Percentiles rank a stretch among this genome's conserved stretches.
These are phyloP conservation scores for Medicago ruthenica DNA, from an alignment of 306 rosid species.

Conservation along the genomic window DNA sequence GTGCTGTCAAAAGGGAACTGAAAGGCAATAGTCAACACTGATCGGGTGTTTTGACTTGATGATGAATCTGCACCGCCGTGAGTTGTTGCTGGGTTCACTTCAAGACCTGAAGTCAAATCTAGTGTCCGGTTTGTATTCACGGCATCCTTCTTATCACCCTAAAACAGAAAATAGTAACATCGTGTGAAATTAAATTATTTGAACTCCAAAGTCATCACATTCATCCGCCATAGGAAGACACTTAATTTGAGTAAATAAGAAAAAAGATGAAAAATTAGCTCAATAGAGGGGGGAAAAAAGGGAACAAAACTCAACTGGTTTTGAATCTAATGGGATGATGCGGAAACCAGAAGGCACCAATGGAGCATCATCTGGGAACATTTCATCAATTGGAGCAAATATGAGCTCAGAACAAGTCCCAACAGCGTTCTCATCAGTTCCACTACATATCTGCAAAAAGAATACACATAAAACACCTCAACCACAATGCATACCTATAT, in stretches of 20 bases:
- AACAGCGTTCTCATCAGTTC: slow-evolving; percentile 84
- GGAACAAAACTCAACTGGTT: slow-evolving; percentile 78
- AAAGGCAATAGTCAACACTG: slow-evolving; percentile 94
- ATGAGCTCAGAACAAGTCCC: slow-evolving; percentile 97
- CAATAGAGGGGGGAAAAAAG: background rate
- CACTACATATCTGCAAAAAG: slow-evolving; percentile 80
- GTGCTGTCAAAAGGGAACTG: slow-evolving; percentile 89
- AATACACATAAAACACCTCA: background rate
- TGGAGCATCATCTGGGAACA: slow-evolving; percentile 95
- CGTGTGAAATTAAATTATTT: too few relatives aligned
- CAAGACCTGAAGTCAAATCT: slow-evolving; percentile 91
- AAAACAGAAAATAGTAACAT: slow-evolving; percentile 25
- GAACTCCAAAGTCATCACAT: too few relatives aligned
- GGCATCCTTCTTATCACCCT: slow-evolving; percentile 81
- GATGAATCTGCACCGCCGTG: slow-evolving; percentile 53
- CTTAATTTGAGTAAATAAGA: too few relatives aligned
- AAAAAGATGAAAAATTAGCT: background rate
- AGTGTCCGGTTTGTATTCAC: slow-evolving; percentile 66
- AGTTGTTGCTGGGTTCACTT: slow-evolving; percentile 68
- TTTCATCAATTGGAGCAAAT: slow-evolving; percentile 97
- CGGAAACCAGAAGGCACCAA: slow-evolving; percentile 97
- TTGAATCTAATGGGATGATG: slow-evolving; percentile 85
- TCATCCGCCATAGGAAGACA: too few relatives aligned
- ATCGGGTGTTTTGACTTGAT: slow-evolving; percentile 66
- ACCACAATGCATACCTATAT: background rate